Evolutionary conservation across 2,329 filamentous ascomycete genomes (phyloP), one percentile per base, ranked within the genome.

Genomic region (Pseudocercospora macadamiae): DNA sequence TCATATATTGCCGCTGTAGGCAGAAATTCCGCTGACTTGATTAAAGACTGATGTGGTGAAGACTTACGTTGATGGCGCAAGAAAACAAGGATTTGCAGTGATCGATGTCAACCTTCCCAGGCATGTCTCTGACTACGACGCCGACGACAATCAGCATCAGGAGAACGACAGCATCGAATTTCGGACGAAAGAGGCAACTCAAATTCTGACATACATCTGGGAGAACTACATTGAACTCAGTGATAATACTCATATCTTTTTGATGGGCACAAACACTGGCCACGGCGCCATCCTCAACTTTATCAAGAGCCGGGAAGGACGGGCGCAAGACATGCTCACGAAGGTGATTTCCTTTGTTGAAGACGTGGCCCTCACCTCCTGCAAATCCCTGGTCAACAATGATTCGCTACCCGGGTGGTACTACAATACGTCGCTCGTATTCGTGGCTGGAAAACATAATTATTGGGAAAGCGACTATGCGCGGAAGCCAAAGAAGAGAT

Each of bases 91-190:
- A 14, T 96, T 93, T 69, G 91, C 87, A 1, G 86, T 97, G 19
- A 89, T 99, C 68, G 95, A 99, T 72, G 85, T 96, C 59, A 97
- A 97, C 65, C 83, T 99, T 2, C 93, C 93, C 0, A 88, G 88
- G 64, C 86, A 92, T 68, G 80, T 93, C 49, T 87, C 88, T 1
- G 81, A 83, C 18, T 79, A 85, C 37, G 74, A 55, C 19, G 42
- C 71, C 64, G 74, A 75, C 44, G 60, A 70, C 18, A 69, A 71
- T 14, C 68, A 69, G 14, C 75, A 76, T 55, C 59, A 76, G 64
- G 66, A 76, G 71, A 55, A 84, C 85, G 73, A 87, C 85, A 60
- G 68, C 18, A 59, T 70, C 12, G 72, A 74, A 25, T 61, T 65
- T 52, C 73, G 77, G 30, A 71, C 70, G 7, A 73, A 73, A 21